A percentile compares a stretch with the other conserved stretches of the same genome.
phyloP scores from a whole-genome alignment of 768 basidiomycete genomes.

The Phylloporus sp. region DNA sequence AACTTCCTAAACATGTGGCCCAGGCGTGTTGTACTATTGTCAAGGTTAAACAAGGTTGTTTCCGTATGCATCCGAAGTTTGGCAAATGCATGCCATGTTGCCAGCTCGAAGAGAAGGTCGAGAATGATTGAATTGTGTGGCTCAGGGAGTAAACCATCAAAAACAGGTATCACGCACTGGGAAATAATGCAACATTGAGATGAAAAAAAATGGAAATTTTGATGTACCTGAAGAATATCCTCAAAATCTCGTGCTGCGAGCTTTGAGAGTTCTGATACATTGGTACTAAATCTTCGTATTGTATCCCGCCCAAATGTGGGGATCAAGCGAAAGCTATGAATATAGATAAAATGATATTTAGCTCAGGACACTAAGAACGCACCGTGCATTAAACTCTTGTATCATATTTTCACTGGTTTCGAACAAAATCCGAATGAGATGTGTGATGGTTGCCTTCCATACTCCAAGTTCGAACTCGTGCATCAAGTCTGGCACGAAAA shows the following conservation, averaged over 20 bases:
- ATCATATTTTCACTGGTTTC: conserved; percentile 5
- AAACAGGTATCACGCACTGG: conserved; percentile 34
- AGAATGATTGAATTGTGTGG: conserved; percentile 11
- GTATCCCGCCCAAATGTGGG: conserved; percentile 32
- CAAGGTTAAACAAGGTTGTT: conserved; percentile 13
- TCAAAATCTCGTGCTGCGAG: conserved; percentile 38
- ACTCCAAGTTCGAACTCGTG: conserved; percentile 36
- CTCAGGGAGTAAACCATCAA: conserved; percentile 29
- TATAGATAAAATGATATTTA: background rate
- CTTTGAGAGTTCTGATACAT: conserved; percentile 32
- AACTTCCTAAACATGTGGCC: conserved; percentile 26
- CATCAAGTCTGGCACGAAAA: conserved; percentile 31
- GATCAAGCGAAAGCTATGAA: conserved; percentile 9
- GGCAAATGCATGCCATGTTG: no score
- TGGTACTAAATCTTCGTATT: conserved; percentile 28
- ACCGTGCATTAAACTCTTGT: conserved; percentile 25
- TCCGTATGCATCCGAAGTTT: no score
- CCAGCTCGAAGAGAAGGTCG: no score
- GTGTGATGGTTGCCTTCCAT: conserved; percentile 22
- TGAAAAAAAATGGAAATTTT: no score
- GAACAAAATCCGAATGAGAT: conserved; percentile 1
- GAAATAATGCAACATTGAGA: no score
- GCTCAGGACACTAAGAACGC: background rate
- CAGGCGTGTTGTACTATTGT: conserved; percentile 15
- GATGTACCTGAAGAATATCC: conserved; percentile 33